These are phyloP conservation scores for Fusarium hainanense DNA, from an alignment of 2,329 filamentous ascomycete species.

Conservation along the genomic window DNA sequence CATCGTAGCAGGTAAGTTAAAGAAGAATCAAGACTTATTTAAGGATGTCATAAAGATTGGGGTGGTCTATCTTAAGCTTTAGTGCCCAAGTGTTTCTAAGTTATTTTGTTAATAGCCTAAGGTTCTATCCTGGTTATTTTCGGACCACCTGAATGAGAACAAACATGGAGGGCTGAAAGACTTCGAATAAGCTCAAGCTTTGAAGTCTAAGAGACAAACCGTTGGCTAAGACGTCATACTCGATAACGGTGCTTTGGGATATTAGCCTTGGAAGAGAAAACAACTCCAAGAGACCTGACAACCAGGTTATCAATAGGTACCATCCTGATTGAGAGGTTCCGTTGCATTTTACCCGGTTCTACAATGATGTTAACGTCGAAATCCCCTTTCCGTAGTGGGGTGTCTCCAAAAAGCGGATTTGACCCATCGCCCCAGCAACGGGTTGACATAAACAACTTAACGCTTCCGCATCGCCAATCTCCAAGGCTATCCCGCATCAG, in stretches of 20 bases:
- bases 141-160: background rate
- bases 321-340: background rate
- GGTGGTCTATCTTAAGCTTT: no score
- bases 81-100: no score
- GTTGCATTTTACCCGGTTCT: constrained; percentile 6
- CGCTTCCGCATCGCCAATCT: constrained; percentile 43
- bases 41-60: no score
- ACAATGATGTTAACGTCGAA: background rate
- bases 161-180: background rate
- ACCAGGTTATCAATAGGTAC: background rate
- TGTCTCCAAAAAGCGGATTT: constrained; percentile 1
- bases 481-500: constrained; percentile 40
- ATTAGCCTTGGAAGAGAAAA: background rate
- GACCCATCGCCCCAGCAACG: constrained; percentile 36
- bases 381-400: constrained; percentile 15
- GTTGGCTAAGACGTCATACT: background rate
- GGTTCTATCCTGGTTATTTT: no score
- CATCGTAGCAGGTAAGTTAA: no score
- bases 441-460: constrained; percentile 41
- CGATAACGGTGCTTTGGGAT: background rate
- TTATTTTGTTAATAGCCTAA: no score
- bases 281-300: background rate
- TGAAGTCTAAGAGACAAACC: background rate
- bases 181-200: background rate
- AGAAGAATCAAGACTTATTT: no score